Conservation (phyloP, 805 yeast species). For the Pichia nanzhaoensis region DNA sequence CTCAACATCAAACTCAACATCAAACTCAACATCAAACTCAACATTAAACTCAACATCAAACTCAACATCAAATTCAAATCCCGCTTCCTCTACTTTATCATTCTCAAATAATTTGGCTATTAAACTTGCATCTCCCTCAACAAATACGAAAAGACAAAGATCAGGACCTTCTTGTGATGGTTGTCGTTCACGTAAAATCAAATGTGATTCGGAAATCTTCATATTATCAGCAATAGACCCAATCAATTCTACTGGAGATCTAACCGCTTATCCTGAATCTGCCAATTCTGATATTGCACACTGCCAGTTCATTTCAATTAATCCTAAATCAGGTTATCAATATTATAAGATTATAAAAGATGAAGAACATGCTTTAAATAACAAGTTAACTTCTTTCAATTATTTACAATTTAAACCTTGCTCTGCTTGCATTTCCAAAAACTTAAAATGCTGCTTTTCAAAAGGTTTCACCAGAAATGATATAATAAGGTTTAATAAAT, state of each 20-base stretch:
- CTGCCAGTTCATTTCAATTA: conserved; percentile 24
- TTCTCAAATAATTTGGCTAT: conserved; percentile 14
- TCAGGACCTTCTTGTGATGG: conserved; percentile 71
- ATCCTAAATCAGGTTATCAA: conserved; percentile 20
- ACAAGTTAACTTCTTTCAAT: conserved; percentile 21
- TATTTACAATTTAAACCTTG: conserved; percentile 47
- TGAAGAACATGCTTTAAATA: conserved; percentile 15
- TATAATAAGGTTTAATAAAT: conserved; percentile 35
- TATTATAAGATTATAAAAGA: conserved; percentile 24
- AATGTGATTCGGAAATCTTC: conserved; percentile 61
- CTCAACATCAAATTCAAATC: not conserved
- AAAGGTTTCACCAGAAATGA: conserved; percentile 64
- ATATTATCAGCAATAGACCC: conserved; percentile 22
- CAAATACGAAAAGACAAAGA: conserved; percentile 45
- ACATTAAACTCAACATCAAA: not conserved
- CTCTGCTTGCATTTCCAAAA: conserved; percentile 44
- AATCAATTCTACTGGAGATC: conserved; percentile 1
- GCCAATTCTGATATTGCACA: conserved; percentile 25
- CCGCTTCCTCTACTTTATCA: not conserved
- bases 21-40: too few relatives aligned
- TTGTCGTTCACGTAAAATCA: conserved; percentile 62
- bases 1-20: too few relatives aligned
- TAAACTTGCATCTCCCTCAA: conserved; percentile 30
- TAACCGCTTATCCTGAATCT: not conserved
- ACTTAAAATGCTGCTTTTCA: conserved; percentile 45